Percentiles rank a stretch among this genome's conserved stretches.
Conservation (phyloP, 768 basidiomycete species). For the Phlebiopsis gigantea region DNA sequence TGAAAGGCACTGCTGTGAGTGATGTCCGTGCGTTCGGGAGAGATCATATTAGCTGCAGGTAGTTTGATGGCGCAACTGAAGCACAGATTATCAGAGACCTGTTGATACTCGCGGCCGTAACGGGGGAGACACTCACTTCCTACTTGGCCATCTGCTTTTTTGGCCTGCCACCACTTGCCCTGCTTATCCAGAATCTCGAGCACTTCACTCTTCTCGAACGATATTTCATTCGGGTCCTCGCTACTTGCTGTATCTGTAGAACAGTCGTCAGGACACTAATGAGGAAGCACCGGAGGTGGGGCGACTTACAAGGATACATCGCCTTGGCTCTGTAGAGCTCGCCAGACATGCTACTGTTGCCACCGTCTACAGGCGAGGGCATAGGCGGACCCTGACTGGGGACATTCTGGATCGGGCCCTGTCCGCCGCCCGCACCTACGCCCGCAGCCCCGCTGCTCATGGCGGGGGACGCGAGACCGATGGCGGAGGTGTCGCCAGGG, state of each 20-base stretch:
- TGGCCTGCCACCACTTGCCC: slow-evolving; percentile 92
- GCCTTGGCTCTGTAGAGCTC: slow-evolving; percentile 80
- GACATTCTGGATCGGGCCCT: not conserved
- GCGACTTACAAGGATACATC: slow-evolving; percentile 75
- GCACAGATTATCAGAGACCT: not conserved
- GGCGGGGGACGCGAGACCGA: slow-evolving; percentile 57
- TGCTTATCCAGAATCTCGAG: slow-evolving; percentile 91
- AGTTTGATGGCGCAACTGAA: slow-evolving; percentile 80
- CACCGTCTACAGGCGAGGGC: slow-evolving; percentile 1
- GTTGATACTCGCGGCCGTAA: not conserved
- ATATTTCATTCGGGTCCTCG: slow-evolving; percentile 95
- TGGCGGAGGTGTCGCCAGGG: slow-evolving; percentile 36
- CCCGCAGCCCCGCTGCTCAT: slow-evolving; percentile 61
- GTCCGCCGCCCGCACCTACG: slow-evolving; percentile 46
- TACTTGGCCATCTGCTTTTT: slow-evolving; percentile 64
- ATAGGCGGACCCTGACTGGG: slow-evolving; percentile 25
- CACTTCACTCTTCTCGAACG: slow-evolving; percentile 87
- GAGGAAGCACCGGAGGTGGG: not conserved
- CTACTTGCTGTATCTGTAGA: slow-evolving; percentile 81
- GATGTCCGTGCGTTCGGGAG: not conserved
- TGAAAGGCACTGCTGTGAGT: not conserved
- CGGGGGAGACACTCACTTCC: slow-evolving; percentile 66
- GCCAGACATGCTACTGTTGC: slow-evolving; percentile 26
- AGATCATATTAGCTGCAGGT: slow-evolving; percentile 52
- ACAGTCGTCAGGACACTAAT: not conserved